Evolutionary conservation across 176 grass and related monocot genomes (phyloP).

Genomic region (Phragmites australis): DNA sequence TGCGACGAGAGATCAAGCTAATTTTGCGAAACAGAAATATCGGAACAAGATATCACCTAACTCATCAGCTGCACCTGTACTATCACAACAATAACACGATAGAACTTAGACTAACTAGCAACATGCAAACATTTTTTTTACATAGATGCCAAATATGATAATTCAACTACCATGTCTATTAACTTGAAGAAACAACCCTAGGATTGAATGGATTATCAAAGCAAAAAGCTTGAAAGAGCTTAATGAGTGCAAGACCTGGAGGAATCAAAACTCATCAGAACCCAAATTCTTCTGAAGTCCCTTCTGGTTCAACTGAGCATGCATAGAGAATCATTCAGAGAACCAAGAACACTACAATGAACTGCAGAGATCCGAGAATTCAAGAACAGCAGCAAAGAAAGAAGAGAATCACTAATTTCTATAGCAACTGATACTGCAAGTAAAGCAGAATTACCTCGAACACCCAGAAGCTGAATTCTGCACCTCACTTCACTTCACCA

Average conservation of each 20-base stretch:
- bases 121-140: background rate
- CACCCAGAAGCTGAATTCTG: slow-evolving; percentile 33
- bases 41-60: background rate
- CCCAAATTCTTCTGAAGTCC: slow-evolving; percentile 5
- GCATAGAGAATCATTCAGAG: background rate
- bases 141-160: background rate
- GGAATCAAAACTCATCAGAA: background rate
- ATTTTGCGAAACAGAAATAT: slow-evolving; percentile 23
- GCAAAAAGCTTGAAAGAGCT: background rate
- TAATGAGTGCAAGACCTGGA: background rate
- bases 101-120: slow-evolving; percentile 15
- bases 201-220: background rate
- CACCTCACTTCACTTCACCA: slow-evolving; percentile 10
- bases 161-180: background rate
- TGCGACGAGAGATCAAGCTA: slow-evolving; percentile 16
- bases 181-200: background rate
- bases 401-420: background rate
- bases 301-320: background rate
- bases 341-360: background rate
- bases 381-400: background rate
- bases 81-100: slow-evolving; percentile 34
- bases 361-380: slow-evolving; percentile 7
- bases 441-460: slow-evolving; percentile 27
- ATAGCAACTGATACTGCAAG: background rate
- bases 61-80: slow-evolving; percentile 12